Evolutionary conservation across 177 flowering plant species (phyloP).

Genomic region (Tripterygium wilfordii): DNA sequence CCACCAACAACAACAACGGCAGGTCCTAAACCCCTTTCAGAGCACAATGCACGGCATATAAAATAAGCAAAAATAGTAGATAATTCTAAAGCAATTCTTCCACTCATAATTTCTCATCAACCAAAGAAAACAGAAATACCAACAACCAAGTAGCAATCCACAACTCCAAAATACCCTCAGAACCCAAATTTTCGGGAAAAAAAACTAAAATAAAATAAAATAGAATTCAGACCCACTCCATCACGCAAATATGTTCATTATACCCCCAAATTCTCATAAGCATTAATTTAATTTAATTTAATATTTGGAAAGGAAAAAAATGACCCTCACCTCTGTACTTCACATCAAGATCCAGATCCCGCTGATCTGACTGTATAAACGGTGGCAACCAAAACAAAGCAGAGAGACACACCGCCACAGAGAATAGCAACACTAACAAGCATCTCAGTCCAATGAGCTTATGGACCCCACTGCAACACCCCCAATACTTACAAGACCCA

Average conservation of each 20-base stretch:
- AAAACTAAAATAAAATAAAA: neutral
- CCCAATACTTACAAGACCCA: conserved; percentile 4
- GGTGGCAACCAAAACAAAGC: conserved; percentile 70
- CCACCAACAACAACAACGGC: too few species aligned
- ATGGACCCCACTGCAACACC: neutral
- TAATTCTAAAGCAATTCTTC: neutral
- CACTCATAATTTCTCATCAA: conserved; percentile 2
- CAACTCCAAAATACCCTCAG: neutral
- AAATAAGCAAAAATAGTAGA: neutral
- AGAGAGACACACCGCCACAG: conserved; percentile 45
- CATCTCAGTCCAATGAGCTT: neutral
- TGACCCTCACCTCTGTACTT: conserved; percentile 37
- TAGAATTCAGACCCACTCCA: conserved; percentile 10
- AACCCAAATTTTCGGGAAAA: neutral
- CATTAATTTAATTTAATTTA: neutral
- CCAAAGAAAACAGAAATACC: too few species aligned
- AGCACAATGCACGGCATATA: neutral
- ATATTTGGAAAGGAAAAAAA: neutral
- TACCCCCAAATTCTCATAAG: conserved; percentile 4
- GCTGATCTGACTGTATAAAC: conserved; percentile 31
- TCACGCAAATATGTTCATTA: conserved; percentile 5
- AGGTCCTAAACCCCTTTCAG: neutral
- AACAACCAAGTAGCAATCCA: too few species aligned
- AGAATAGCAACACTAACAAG: neutral
- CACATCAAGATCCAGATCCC: conserved; percentile 45